A percentile compares a stretch with the other conserved stretches of the same genome.
Conservation (phyloP, 78 protist genomes). For the Dictyostelium capitatum region DNA sequence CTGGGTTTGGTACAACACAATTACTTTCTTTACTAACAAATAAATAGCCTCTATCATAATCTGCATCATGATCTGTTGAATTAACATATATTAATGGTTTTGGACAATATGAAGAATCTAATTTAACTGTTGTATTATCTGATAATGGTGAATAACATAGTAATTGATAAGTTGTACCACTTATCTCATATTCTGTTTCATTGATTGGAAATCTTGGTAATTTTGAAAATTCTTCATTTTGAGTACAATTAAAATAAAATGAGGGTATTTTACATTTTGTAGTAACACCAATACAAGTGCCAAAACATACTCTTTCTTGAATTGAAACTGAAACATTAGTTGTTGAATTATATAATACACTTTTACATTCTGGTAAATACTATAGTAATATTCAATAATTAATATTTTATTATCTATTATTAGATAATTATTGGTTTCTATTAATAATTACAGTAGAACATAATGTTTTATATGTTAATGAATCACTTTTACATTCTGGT, state of each 20-base stretch:
- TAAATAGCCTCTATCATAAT: background rate
- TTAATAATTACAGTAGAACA: slow-evolving; percentile 3
- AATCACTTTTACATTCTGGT: slow-evolving; percentile 1
- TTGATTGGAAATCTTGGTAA: background rate
- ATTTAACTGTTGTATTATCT: background rate
- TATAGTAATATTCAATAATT: too few species aligned
- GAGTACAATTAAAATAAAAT: slow-evolving; percentile 3
- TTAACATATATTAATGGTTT: background rate
- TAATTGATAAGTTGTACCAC: background rate
- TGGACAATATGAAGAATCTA: background rate
- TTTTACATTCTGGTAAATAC: slow-evolving; percentile 12
- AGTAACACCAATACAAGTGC: background rate
- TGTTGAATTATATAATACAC: background rate
- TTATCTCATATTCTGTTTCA: background rate
- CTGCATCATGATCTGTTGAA: slow-evolving; percentile 37
- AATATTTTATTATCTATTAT: background rate
- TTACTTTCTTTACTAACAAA: background rate
- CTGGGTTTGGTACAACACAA: slow-evolving; percentile 41
- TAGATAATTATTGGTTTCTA: background rate
- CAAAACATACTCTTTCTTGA: background rate
- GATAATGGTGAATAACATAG: background rate
- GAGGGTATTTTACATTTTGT: background rate
- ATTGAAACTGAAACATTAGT: background rate
- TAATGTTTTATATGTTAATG: slow-evolving; percentile 7
- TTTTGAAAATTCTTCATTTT: background rate